Evolutionary conservation across 257 asterid species (phyloP).

Genomic region (Perilla frutescens): DNA sequence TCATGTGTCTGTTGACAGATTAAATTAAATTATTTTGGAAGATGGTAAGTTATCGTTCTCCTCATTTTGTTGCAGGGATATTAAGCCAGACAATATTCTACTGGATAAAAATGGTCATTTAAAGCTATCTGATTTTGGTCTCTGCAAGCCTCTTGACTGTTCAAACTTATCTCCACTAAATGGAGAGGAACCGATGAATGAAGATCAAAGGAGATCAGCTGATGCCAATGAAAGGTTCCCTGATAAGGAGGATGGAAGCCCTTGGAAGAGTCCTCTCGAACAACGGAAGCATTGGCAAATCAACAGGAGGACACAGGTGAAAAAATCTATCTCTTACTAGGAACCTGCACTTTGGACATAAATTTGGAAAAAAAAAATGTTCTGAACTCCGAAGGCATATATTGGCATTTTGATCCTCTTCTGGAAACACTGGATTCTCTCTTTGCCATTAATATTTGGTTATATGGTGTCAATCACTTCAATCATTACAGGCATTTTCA

Average conservation of each 20-base stretch:
- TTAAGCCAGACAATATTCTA: conserved; percentile 79
- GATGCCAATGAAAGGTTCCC: conserved; percentile 37
- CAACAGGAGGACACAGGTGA: conserved; percentile 58
- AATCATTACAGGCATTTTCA: conserved; percentile 71
- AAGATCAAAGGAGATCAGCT: not conserved
- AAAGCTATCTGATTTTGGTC: conserved; percentile 79
- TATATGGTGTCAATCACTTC: not conserved
- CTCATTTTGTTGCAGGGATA: conserved; percentile 57
- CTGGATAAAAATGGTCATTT: conserved; percentile 73
- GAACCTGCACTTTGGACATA: not conserved
- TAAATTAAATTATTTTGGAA: not conserved
- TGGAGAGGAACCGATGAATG: conserved; percentile 35
- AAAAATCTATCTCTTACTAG: not conserved
- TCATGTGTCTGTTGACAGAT: not conserved
- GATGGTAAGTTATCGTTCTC: not conserved
- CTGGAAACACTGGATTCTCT: not conserved
- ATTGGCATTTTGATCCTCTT: not conserved
- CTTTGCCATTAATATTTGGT: not conserved
- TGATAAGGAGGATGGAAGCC: conserved; percentile 50
- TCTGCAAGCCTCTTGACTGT: conserved; percentile 73
- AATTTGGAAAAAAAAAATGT: not conserved
- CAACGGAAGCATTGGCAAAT: conserved; percentile 62
- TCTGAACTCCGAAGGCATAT: too few species aligned
- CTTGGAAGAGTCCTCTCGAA: conserved; percentile 55
- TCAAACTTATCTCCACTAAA: conserved; percentile 37